These are phyloP conservation scores for Suillus placidus DNA, from an alignment of 768 basidiomycete genomes.

Conservation along the genomic window DNA sequence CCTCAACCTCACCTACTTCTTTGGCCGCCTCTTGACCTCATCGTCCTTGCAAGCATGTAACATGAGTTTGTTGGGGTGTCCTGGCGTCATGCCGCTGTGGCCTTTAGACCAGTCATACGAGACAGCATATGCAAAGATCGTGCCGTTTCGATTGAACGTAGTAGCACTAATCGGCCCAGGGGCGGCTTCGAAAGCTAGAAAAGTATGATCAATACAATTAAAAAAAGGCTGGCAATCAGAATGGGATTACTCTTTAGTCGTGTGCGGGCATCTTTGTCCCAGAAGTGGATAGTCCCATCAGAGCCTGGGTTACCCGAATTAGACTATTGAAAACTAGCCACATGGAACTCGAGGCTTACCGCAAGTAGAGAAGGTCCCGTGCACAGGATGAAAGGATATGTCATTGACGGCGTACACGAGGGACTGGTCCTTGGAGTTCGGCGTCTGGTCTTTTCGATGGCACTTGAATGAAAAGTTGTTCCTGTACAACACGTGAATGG, in stretches of 20 bases:
- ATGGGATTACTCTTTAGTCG: slow-evolving; percentile 78
- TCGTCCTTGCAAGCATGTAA: slow-evolving; percentile 86
- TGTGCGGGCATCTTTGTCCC: slow-evolving; percentile 93
- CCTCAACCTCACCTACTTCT: slow-evolving; percentile 27
- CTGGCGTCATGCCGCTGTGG: slow-evolving; percentile 78
- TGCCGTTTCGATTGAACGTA: slow-evolving; percentile 85
- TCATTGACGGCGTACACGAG: slow-evolving; percentile 84
- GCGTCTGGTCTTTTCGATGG: slow-evolving; percentile 61
- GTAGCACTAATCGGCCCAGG: slow-evolving; percentile 80
- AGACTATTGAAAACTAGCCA: neutral
- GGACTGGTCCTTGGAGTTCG: slow-evolving; percentile 62
- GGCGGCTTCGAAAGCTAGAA: slow-evolving; percentile 68
- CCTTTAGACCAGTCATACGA: slow-evolving; percentile 97
- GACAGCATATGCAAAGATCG: slow-evolving; percentile 88
- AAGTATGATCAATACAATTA: slow-evolving; percentile 7
- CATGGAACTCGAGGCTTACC: slow-evolving; percentile 42
- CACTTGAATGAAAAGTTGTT: slow-evolving; percentile 91
- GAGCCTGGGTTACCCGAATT: slow-evolving; percentile 47
- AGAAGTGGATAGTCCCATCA: slow-evolving; percentile 89
- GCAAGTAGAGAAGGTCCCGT: slow-evolving; percentile 85
- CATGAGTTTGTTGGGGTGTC: slow-evolving; percentile 77
- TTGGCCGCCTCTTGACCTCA: slow-evolving; percentile 71
- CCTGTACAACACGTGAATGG: slow-evolving; percentile 33
- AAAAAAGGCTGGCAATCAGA: slow-evolving; percentile 2
- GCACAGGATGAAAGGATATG: slow-evolving; percentile 82